A percentile compares a stretch with the other conserved stretches of the same genome.
Conservation (phyloP, 352 stramenopile species). For the Elongisporangium senticosum region DNA sequence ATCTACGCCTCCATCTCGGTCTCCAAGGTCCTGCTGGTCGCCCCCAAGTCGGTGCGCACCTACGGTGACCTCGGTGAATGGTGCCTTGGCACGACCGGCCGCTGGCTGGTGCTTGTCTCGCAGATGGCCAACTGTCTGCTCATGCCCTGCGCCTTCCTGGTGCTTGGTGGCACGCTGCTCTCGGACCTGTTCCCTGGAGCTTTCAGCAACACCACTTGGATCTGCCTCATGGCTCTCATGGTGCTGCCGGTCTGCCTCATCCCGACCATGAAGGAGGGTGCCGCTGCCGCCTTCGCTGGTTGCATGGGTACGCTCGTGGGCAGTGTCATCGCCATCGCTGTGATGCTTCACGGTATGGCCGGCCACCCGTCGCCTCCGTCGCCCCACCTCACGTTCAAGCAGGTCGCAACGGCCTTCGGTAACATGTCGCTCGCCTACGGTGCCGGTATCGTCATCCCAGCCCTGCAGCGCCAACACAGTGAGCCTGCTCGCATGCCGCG, state of each 20-base stretch:
- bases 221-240: slow-evolving; percentile 32
- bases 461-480: slow-evolving; percentile 35
- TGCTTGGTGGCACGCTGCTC: slow-evolving; percentile 33
- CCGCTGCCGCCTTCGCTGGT: slow-evolving; percentile 27
- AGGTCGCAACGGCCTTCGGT: slow-evolving; percentile 32
- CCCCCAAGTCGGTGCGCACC: slow-evolving; percentile 24
- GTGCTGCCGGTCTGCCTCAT: slow-evolving; percentile 28
- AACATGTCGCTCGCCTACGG: slow-evolving; percentile 48
- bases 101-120: slow-evolving; percentile 26
- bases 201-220: slow-evolving; percentile 31
- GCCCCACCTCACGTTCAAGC: slow-evolving; percentile 24
- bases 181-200: slow-evolving; percentile 33
- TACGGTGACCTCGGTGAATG: slow-evolving; percentile 43
- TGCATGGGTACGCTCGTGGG: slow-evolving; percentile 34
- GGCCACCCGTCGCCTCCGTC: slow-evolving; percentile 24
- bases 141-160: slow-evolving; percentile 37
- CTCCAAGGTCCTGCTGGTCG: slow-evolving; percentile 32
- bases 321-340: slow-evolving; percentile 25
- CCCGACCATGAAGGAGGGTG: slow-evolving; percentile 37
- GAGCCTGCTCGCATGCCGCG: slow-evolving; percentile 39
- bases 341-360: slow-evolving; percentile 29
- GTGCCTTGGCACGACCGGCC: slow-evolving; percentile 24
- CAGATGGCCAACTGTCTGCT: slow-evolving; percentile 34
- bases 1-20: slow-evolving; percentile 28
- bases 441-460: slow-evolving; percentile 37